Evolutionary conservation across 306 rosid species (phyloP), one percentile per base, ranked within the genome.

Genomic region (Cyamopsis tetragonoloba): DNA sequence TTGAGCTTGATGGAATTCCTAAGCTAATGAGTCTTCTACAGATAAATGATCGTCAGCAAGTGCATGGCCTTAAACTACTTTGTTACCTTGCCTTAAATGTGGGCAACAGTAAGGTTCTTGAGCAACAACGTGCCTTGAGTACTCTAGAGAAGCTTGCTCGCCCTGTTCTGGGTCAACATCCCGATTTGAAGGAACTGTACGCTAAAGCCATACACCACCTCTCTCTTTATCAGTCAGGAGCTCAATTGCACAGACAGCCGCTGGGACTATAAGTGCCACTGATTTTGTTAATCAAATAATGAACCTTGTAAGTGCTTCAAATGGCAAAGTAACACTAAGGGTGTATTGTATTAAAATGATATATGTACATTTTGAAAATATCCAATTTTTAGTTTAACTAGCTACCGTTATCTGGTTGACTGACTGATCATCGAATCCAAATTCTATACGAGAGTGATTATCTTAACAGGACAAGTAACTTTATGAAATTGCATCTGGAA

Each of bases 51-150:
- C 63, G 8, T 4, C 83, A 87, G 34, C 87, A 86, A 56, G 53
- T 76, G 58, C 83, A 67, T 39, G 85, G 83, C 50, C 19, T 80
- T 0, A 73, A 59, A 37, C 70, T 92, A 11, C 88, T 92, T 3
- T 89, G 96, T 70, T 81, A 86, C 72, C 89, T 92, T 23, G 88
- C 96, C 6, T 50, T 86, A 67, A 69, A 82, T 41, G 91, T 80
- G n/a, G 96, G 96, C 9, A 81, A 87, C 55, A 89, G 88, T 74
- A 84, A 82, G 84, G 85, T 86, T 77, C 88, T 92, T 57, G 96
- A 87, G 78, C 87, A 89, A 79, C 89, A 81, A 5, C 84, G 42
- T 37, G 89, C 86, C 14, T 75, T 92, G 86, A 80, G 66, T 76
- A 87, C 84, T 14, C 79, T 89, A 0, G 92, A 87, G 82, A 86